Conservation (phyloP, 768 basidiomycete species). For the Porphyrellus cyaneotinctus region DNA sequence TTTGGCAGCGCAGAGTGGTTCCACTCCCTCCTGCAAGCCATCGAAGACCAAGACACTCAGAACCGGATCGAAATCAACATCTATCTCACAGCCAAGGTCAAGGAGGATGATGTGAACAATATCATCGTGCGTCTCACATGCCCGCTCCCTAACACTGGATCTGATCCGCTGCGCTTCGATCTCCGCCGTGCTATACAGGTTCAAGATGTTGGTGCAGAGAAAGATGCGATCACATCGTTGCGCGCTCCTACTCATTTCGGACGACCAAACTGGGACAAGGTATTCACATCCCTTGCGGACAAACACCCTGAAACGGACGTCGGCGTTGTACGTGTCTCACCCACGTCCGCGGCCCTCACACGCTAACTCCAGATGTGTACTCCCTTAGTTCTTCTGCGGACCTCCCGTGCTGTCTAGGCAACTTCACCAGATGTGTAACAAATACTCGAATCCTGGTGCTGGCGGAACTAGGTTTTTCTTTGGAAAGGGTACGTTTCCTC, state of each 20-base stretch:
- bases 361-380: neutral
- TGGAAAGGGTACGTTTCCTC: slow-evolving; percentile 64
- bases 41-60: slow-evolving; percentile 87
- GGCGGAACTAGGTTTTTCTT: slow-evolving; percentile 85
- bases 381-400: slow-evolving; percentile 75
- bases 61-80: slow-evolving; percentile 91
- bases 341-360: neutral
- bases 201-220: slow-evolving; percentile 89
- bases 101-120: slow-evolving; percentile 91
- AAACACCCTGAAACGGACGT: slow-evolving; percentile 88
- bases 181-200: slow-evolving; percentile 37
- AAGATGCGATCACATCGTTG: slow-evolving; percentile 85
- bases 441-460: slow-evolving; percentile 70
- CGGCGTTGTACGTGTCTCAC: slow-evolving; percentile 57
- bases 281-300: slow-evolving; percentile 67
- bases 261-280: slow-evolving; percentile 80
- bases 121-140: slow-evolving; percentile 59
- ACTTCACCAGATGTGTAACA: slow-evolving; percentile 79
- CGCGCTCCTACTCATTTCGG: slow-evolving; percentile 93
- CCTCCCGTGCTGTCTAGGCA: slow-evolving; percentile 65
- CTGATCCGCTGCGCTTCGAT: neutral
- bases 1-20: slow-evolving; percentile 91
- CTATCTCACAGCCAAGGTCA: slow-evolving; percentile 86
- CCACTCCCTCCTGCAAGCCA: slow-evolving; percentile 87
- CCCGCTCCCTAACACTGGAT: slow-evolving; percentile 2